Evolutionary conservation across 2,329 filamentous ascomycete genomes (phyloP).

Genomic region (Microascus cirrosus): DNA sequence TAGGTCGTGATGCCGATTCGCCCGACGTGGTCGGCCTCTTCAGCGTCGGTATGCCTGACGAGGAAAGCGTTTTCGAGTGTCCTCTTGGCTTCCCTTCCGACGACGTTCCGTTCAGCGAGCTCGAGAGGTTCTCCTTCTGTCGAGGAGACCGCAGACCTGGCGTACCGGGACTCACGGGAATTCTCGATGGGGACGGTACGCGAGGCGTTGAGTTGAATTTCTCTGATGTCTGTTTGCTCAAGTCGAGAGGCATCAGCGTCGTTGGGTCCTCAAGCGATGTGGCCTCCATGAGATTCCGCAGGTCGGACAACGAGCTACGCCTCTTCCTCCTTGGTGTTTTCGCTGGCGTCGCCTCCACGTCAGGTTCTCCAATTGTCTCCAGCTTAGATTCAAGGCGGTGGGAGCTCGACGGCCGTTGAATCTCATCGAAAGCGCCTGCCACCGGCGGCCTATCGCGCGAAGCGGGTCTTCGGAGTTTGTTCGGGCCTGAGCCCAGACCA

Average conservation of each 20-base stretch:
- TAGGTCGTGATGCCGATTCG: slow-evolving; percentile 6
- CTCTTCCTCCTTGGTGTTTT: slow-evolving; percentile 61
- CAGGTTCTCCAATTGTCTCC: slow-evolving; percentile 49
- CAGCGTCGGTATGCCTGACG: slow-evolving; percentile 43
- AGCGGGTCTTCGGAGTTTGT: slow-evolving; percentile 30
- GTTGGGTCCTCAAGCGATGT: slow-evolving; percentile 34
- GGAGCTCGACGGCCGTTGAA: slow-evolving; percentile 44
- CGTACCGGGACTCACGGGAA: slow-evolving; percentile 11
- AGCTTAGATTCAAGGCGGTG: slow-evolving; percentile 43
- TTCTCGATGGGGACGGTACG: slow-evolving; percentile 17
- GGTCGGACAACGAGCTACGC: slow-evolving; percentile 82
- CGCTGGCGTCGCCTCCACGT: slow-evolving; percentile 24
- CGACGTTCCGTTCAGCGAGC: slow-evolving; percentile 6
- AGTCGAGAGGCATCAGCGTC: slow-evolving; percentile 34
- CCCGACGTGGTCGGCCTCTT: slow-evolving; percentile 19
- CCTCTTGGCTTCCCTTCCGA: slow-evolving; percentile 6
- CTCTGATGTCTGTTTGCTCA: slow-evolving; percentile 42
- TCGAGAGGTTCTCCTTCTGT: slow-evolving; percentile 36
- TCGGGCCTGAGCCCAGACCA: slow-evolving; percentile 26
- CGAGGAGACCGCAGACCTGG: slow-evolving; percentile 28
- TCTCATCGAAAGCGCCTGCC: slow-evolving; percentile 51
- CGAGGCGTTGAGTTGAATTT: slow-evolving; percentile 45
- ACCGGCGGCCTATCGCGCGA: slow-evolving; percentile 52
- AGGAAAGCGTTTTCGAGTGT: slow-evolving; percentile 40
- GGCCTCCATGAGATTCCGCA: slow-evolving; percentile 57